Base-by-base conservation (phyloP, 164 flowering plant genomes). In the Santalum album region DNA sequence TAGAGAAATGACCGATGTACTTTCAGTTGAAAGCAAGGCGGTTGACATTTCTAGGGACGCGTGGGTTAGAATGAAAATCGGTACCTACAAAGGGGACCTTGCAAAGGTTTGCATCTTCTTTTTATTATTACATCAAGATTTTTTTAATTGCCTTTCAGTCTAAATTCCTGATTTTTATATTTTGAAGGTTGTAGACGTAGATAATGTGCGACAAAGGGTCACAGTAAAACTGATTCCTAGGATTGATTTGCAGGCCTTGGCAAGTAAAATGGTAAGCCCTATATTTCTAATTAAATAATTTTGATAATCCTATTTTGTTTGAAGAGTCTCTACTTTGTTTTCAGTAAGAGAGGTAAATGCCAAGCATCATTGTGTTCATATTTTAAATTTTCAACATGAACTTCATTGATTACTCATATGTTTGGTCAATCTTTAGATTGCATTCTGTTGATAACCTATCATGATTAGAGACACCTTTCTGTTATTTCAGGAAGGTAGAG, bases 1-100 rank as follows among this genome's bases (percentile, higher is more conserved):
- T 39, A 84, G 75, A 72, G 99, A 94, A 74, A 94, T 94, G 99
- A 84, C 96, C 0, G 94, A 86, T 72, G 97, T 94, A 19, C 96
- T 94, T 34, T 79, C 97, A 9, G 97, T 90, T 65, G 95, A 94
- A 71, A 86, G 90, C 70, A 94, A 90, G 77, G 70, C 81, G 20
- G 62, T 79, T 64, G 97, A 94, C 63, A 75, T 90, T 60, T 58
- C 92, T 7, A 77, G 83, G 65, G 89, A 84, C 51, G 70, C 86
- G 1, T 94, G 99, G 99, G 99, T 94, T 22, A 78, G 96, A 49
- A 77, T 94, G 95, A 94, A 94, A 73, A 81, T 72, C 59, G 95
- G 97, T 45, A 86, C 72, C 3, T 90, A 94, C 51, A 94, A 94
- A 63, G 95, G 96, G 21, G 99, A 90, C 53, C 95, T 90, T 65